A percentile compares a stretch with the other conserved stretches of the same genome.
Evolutionary conservation across 176 grass and related monocot genomes (phyloP).

Genomic region (Paspalum vaginatum): DNA sequence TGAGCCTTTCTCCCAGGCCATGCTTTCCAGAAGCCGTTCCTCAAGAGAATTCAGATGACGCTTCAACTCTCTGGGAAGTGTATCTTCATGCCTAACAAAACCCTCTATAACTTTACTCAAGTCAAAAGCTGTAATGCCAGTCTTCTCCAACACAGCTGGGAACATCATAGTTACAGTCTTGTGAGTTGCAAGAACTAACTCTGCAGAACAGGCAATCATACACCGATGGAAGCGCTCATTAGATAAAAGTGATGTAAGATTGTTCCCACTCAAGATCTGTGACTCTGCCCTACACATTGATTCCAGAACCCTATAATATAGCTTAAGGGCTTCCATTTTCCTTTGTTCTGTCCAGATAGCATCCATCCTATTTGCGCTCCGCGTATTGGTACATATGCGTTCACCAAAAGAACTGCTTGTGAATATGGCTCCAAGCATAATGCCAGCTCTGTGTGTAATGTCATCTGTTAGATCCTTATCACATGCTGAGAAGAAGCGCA

Average conservation of each 20-base stretch:
- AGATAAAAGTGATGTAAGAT: slow-evolving; percentile 79
- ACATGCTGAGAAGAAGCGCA: slow-evolving; percentile 74
- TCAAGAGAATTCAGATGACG: slow-evolving; percentile 96
- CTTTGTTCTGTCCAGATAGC: slow-evolving; percentile 97
- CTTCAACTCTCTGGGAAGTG: slow-evolving; percentile 92
- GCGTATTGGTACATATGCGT: slow-evolving; percentile 46
- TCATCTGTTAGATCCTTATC: slow-evolving; percentile 76
- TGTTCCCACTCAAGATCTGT: slow-evolving; percentile 70
- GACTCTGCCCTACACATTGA: slow-evolving; percentile 91
- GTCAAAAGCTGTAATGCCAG: slow-evolving; percentile 96
- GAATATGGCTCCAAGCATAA: slow-evolving; percentile 93
- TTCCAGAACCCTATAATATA: slow-evolving; percentile 92
- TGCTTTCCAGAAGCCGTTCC: slow-evolving; percentile 85
- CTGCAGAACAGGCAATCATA: slow-evolving; percentile 96
- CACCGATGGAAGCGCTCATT: slow-evolving; percentile 95
- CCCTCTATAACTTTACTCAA: slow-evolving; percentile 98
- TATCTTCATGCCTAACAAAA: slow-evolving; percentile 97
- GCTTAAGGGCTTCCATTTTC: slow-evolving; percentile 88
- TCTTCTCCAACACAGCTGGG: slow-evolving; percentile 93
- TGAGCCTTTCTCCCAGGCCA: slow-evolving; percentile 98
- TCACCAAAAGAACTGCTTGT: slow-evolving; percentile 71
- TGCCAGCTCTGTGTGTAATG: slow-evolving; percentile 66
- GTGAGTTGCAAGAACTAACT: slow-evolving; percentile 94
- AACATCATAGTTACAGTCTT: slow-evolving; percentile 98
- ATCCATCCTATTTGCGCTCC: slow-evolving; percentile 72